Evolutionary conservation across 140 eudicot species (phyloP), one percentile per base, ranked within the genome.

Genomic region (Cichorium intybus): DNA sequence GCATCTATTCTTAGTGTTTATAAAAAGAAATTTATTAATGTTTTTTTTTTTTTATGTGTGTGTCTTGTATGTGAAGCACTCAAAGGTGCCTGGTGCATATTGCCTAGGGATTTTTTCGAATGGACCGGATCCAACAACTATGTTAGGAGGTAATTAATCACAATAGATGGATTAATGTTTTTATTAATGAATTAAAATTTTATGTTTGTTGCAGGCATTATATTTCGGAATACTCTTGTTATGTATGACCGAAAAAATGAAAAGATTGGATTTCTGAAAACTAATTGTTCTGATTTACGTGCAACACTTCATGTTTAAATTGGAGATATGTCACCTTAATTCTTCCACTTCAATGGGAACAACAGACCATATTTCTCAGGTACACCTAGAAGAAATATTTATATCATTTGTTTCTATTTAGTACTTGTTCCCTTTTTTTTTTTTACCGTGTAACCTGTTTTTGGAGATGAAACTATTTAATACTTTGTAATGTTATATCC

Each of bases 61-160:
- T 45, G 68, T 70, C 6, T 8, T 60, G 16, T 24, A 5, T 60
- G 49, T 28, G 51, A 74, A 94, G 99, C 99, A 94, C 71, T 82
- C 89, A 56, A 94, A 81, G 83, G 90, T 84, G 62, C 90, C 54
- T 78, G 97, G 99, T 77, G 90, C 99, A 54, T 94, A 94, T 78
- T 94, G 99, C 82, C 81, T 94, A 28, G 99, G 99, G 56, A 35
- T 94, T 65, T 94, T 94, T 68, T 95, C 84, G 71, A 94, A 94
- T 64, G 95, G 97, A 51, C 83, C 78, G 71, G 99, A 94, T 76
- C 90, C 97, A 10, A 94, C 97, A 64, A 94, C 99, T 75, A 93
- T 94, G 28, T 69, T 94, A 67, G 99, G 99, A 78, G 99, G 99
- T 94, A 84, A 52, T 47, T 43, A 48, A 48, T 20, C 6, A 5